Evolutionary conservation across 2,329 filamentous ascomycete species (phyloP).

Genomic region (Hypoxylon sp.): DNA sequence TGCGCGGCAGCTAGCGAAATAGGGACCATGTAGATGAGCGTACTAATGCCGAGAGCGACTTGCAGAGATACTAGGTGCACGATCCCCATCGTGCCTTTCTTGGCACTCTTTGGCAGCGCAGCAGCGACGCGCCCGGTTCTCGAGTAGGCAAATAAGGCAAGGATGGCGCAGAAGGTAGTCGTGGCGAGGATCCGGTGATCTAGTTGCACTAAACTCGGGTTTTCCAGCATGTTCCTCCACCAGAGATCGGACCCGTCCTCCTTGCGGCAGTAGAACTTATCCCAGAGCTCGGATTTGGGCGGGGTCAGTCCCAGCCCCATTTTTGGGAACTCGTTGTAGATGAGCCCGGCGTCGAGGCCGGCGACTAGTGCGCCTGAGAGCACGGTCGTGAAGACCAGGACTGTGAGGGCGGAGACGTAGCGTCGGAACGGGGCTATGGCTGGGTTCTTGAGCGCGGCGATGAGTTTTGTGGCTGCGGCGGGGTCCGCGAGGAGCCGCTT

Average conservation of each 20-base stretch:
- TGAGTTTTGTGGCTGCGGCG: slow-evolving; percentile 68
- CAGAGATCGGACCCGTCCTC: slow-evolving; percentile 85
- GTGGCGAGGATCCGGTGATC: slow-evolving; percentile 94
- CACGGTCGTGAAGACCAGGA: slow-evolving; percentile 87
- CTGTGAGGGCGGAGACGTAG: slow-evolving; percentile 76
- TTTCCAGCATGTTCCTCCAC: slow-evolving; percentile 99
- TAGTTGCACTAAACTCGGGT: slow-evolving; percentile 93
- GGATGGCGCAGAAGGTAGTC: slow-evolving; percentile 85
- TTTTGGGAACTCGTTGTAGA: slow-evolving; percentile 98
- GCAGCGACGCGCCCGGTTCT: slow-evolving; percentile 71
- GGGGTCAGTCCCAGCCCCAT: slow-evolving; percentile 91
- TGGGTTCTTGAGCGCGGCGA: slow-evolving; percentile 74
- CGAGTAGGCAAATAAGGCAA: slow-evolving; percentile 85
- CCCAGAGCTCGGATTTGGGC: slow-evolving; percentile 84
- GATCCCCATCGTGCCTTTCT: slow-evolving; percentile 80
- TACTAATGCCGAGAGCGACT: slow-evolving; percentile 87
- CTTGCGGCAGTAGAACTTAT: slow-evolving; percentile 85
- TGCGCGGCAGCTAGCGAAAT: slow-evolving; percentile 89
- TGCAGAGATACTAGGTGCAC: slow-evolving; percentile 87
- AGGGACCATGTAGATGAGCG: slow-evolving; percentile 93
- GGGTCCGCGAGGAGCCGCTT: slow-evolving; percentile 78
- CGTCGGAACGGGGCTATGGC: slow-evolving; percentile 80
- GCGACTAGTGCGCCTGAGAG: slow-evolving; percentile 96
- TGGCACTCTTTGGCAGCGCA: slow-evolving; percentile 72
- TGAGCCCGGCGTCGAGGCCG: slow-evolving; percentile 93